Evolutionary conservation across 2,329 filamentous ascomycete species (phyloP).

Genomic region (Epichloe festucae): DNA sequence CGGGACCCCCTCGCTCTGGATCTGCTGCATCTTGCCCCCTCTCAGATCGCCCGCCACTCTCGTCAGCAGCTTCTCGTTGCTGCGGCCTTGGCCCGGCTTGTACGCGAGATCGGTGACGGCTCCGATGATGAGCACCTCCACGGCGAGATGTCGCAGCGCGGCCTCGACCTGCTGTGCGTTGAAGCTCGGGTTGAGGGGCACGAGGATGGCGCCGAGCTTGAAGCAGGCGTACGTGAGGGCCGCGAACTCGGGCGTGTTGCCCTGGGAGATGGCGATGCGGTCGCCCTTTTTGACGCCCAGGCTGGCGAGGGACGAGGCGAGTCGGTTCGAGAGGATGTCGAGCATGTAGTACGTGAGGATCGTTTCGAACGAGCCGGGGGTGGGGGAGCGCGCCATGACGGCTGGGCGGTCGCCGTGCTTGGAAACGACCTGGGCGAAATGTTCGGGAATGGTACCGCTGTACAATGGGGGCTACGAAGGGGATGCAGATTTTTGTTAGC

Average conservation of each 20-base stretch:
- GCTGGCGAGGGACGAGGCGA: slow-evolving; percentile 57
- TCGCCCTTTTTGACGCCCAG: slow-evolving; percentile 70
- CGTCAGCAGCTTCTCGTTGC: slow-evolving; percentile 35
- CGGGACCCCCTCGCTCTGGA: slow-evolving; percentile 42
- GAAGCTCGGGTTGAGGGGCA: slow-evolving; percentile 89
- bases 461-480: slow-evolving; percentile 48
- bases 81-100: slow-evolving; percentile 39
- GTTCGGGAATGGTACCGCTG: slow-evolving; percentile 54
- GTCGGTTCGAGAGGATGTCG: slow-evolving; percentile 60
- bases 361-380: slow-evolving; percentile 33
- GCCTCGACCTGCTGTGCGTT: slow-evolving; percentile 65
- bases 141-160: slow-evolving; percentile 63
- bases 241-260: slow-evolving; percentile 75
- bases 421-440: slow-evolving; percentile 55
- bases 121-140: slow-evolving; percentile 67
- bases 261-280: slow-evolving; percentile 73
- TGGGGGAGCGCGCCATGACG: slow-evolving; percentile 38
- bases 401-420: slow-evolving; percentile 50
- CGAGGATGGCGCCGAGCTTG: slow-evolving; percentile 86
- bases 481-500: neutral
- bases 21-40: slow-evolving; percentile 12
- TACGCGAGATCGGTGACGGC: slow-evolving; percentile 75
- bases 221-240: slow-evolving; percentile 79
- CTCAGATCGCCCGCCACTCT: slow-evolving; percentile 30
- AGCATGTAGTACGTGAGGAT: slow-evolving; percentile 62